Conservation (phyloP, 371 early-diverging fungal genomes). For the Syncephalastrum monosporum region DNA sequence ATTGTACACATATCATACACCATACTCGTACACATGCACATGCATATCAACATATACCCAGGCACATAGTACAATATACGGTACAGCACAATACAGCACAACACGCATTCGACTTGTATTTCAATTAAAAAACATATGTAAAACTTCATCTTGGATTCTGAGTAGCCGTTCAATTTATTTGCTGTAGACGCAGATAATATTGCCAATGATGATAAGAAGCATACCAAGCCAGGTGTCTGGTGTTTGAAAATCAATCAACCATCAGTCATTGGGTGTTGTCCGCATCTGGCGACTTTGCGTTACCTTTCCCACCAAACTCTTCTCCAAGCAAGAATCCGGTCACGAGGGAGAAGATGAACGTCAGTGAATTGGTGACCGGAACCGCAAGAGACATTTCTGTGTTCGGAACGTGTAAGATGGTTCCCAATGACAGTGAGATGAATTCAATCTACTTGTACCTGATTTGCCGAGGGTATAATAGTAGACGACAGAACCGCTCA, state of each 20-base stretch:
- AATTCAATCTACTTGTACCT: conserved; percentile 25
- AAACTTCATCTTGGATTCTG: too few relatives aligned
- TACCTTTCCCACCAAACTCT: conserved; percentile 56
- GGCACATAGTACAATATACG: too few relatives aligned
- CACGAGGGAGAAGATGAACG: conserved; percentile 82
- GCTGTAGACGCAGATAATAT: conserved; percentile 9
- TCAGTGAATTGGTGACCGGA: conserved; percentile 88
- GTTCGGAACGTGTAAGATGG: background rate
- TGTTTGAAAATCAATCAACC: too few relatives aligned
- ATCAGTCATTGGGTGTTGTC: too few relatives aligned
- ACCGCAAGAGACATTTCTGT: conserved; percentile 89
- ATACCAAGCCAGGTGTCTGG: conserved; percentile 15
- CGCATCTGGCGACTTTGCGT: conserved; percentile 6
- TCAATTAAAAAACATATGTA: too few relatives aligned
- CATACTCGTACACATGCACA: too few relatives aligned
- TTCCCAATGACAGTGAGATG: background rate
- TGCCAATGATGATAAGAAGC: conserved; percentile 6
- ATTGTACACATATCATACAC: too few relatives aligned
- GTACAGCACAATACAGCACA: too few relatives aligned
- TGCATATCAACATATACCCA: too few relatives aligned
- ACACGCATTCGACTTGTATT: too few relatives aligned
- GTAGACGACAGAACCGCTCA: conserved; percentile 88
- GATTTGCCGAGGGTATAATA: conserved; percentile 88
- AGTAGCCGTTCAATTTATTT: background rate
- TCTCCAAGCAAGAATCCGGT: conserved; percentile 84